Percentiles rank a stretch among this genome's conserved stretches.
Conservation (phyloP, 1,284 basidiomycete species). For the Irpex sp. region DNA sequence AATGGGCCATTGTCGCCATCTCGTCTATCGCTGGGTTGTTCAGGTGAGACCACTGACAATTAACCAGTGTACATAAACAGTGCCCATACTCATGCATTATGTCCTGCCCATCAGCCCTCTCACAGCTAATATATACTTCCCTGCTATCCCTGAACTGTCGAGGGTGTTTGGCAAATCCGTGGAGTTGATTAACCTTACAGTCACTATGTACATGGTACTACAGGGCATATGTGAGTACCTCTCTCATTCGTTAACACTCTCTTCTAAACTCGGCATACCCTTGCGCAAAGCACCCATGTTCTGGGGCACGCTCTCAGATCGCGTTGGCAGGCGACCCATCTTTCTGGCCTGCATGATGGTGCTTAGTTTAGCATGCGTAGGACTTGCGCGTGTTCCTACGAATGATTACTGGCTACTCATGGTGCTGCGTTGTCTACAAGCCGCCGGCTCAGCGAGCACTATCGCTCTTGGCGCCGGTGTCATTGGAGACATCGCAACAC, state of each 20-base stretch:
- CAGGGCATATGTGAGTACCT: slow-evolving; percentile 60
- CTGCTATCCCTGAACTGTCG: slow-evolving; percentile 69
- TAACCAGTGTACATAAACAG: background rate
- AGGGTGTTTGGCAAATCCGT: slow-evolving; percentile 57
- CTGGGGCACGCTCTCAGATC: slow-evolving; percentile 44
- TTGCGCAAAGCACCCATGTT: slow-evolving; percentile 34
- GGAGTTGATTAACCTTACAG: slow-evolving; percentile 73
- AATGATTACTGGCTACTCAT: slow-evolving; percentile 45
- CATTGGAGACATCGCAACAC: slow-evolving; percentile 37
- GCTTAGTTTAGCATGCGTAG: slow-evolving; percentile 38
- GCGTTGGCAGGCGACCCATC: slow-evolving; percentile 42
- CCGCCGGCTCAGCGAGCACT: slow-evolving; percentile 42
- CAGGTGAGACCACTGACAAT: slow-evolving; percentile 38
- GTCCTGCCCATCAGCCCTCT: slow-evolving; percentile 45
- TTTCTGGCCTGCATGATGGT: slow-evolving; percentile 41
- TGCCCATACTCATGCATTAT: background rate
- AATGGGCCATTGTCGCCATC: slow-evolving; percentile 64
- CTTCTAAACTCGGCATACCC: background rate
- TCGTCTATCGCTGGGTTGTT: slow-evolving; percentile 57
- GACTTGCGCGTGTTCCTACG: slow-evolving; percentile 43
- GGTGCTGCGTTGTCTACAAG: slow-evolving; percentile 44
- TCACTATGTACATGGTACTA: slow-evolving; percentile 76
- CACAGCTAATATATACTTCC: slow-evolving; percentile 75
- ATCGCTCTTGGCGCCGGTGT: slow-evolving; percentile 39
- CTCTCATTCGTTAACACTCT: slow-evolving; percentile 3